Conservation (phyloP, 192 early-diverging fungal species). For the Backusella circina region DNA sequence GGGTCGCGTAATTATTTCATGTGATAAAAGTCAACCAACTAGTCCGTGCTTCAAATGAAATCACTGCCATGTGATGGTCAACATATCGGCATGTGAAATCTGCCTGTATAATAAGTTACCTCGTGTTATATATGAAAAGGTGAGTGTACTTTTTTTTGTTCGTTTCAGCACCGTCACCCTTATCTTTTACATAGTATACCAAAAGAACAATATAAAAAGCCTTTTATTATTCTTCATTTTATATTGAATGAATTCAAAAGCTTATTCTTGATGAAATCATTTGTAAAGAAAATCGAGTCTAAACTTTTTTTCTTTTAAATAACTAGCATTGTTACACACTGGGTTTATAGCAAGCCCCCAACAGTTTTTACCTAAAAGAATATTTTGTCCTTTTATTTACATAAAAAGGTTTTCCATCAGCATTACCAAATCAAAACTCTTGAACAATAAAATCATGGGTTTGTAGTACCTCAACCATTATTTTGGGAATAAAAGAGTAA, state of each 20-base stretch:
- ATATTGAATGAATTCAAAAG: not conserved
- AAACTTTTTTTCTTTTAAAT: not conserved
- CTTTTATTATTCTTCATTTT: no score
- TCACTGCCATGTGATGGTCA: conserved; percentile 4
- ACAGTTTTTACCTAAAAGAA: conserved; percentile 3
- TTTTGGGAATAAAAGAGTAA: not conserved
- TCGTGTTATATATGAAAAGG: not conserved
- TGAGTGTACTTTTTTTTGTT: not conserved
- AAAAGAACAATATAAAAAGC: no score
- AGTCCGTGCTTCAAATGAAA: conserved; percentile 2
- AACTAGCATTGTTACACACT: not conserved
- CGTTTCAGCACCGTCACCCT: no score
- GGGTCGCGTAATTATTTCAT: not conserved
- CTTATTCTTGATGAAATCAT: not conserved
- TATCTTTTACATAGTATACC: no score
- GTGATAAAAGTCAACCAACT: not conserved
- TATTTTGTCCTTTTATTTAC: not conserved
- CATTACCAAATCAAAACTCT: not conserved
- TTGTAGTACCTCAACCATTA: not conserved
- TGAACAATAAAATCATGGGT: not conserved
- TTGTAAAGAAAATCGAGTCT: not conserved
- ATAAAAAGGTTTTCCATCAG: not conserved
- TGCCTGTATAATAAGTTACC: not conserved
- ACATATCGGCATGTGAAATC: conserved; percentile 3
- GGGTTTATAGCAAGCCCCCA: not conserved